phyloP scores from a whole-genome alignment of 805 yeast genomes.

The Metschnikowia reukaufii region DNA sequence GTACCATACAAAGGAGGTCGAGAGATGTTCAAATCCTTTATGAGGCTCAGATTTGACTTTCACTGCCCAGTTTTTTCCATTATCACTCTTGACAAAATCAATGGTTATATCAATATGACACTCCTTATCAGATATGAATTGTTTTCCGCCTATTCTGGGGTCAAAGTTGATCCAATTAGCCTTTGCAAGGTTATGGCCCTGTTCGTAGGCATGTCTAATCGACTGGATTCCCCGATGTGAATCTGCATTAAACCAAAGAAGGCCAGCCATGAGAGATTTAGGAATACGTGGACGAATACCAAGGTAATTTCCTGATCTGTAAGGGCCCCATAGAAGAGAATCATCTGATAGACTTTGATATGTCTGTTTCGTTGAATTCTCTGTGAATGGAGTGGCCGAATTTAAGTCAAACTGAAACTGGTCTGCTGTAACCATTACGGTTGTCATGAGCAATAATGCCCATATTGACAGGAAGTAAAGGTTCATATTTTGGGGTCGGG shows the following conservation, averaged over 20 bases:
- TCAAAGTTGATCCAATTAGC: slow-evolving; percentile 90
- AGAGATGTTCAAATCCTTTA: slow-evolving; percentile 45
- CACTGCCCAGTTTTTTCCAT: slow-evolving; percentile 78
- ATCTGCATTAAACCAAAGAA: slow-evolving; percentile 84
- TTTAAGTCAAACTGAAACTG: slow-evolving; percentile 17
- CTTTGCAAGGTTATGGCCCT: slow-evolving; percentile 62
- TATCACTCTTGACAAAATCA: slow-evolving; percentile 71
- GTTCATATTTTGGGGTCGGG: slow-evolving; percentile 1
- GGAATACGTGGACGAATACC: slow-evolving; percentile 87
- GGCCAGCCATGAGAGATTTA: slow-evolving; percentile 68
- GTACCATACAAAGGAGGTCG: slow-evolving; percentile 73
- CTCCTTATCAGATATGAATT: slow-evolving; percentile 66
- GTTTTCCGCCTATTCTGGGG: slow-evolving; percentile 83
- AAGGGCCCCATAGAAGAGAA: slow-evolving; percentile 80
- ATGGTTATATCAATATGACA: slow-evolving; percentile 62
- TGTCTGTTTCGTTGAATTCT: slow-evolving; percentile 9
- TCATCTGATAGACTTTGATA: slow-evolving; percentile 21
- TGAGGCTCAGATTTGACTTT: slow-evolving; percentile 67
- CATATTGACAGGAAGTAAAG: neutral
- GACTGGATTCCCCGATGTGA: slow-evolving; percentile 50
- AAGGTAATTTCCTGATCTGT: slow-evolving; percentile 79
- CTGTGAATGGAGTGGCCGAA: slow-evolving; percentile 6
- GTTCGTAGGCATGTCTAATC: slow-evolving; percentile 75
- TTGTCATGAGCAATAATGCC: slow-evolving; percentile 2
- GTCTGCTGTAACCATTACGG: neutral